Percentiles rank a stretch among this genome's conserved stretches.
These are phyloP conservation scores for Globisporangium radiosum DNA, from an alignment of 352 stramenopile genomes.

Conservation along the genomic window DNA sequence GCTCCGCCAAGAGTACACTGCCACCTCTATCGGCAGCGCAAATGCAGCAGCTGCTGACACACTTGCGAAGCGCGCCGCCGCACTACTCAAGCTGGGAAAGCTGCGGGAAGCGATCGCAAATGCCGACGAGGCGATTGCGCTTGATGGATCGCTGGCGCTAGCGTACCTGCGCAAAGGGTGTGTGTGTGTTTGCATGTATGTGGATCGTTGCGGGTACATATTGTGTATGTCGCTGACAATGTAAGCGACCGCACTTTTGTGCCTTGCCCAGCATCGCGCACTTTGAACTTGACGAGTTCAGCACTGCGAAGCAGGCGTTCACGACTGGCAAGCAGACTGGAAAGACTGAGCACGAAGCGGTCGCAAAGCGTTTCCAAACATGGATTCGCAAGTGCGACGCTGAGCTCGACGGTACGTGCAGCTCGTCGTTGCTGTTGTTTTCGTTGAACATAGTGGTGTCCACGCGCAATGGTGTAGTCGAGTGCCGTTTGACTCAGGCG, in stretches of 20 bases:
- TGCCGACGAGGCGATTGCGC: slow-evolving; percentile 35
- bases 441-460: too few relatives aligned
- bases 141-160: slow-evolving; percentile 46
- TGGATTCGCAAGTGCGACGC: slow-evolving; percentile 88
- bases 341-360: slow-evolving; percentile 19
- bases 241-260: not conserved
- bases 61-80: slow-evolving; percentile 61
- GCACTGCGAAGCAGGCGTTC: slow-evolving; percentile 59
- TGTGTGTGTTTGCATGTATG: slow-evolving; percentile 7
- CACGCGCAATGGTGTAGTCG: not conserved
- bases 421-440: not conserved
- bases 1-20: slow-evolving; percentile 1
- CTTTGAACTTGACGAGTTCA: slow-evolving; percentile 79
- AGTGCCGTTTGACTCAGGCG: not conserved
- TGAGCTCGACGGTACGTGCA: slow-evolving; percentile 57
- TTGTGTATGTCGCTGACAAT: too few relatives aligned
- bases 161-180: slow-evolving; percentile 71
- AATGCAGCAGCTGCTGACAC: slow-evolving; percentile 25
- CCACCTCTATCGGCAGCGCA: slow-evolving; percentile 9
- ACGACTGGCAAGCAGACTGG: slow-evolving; percentile 32
- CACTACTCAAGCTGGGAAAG: slow-evolving; percentile 64
- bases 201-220: too few relatives aligned
- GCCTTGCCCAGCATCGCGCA: slow-evolving; percentile 40
- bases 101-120: slow-evolving; percentile 45
- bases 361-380: slow-evolving; percentile 62